Base-by-base conservation (phyloP, 176 grass and related monocot genomes). In the Eleusine coracana region DNA sequence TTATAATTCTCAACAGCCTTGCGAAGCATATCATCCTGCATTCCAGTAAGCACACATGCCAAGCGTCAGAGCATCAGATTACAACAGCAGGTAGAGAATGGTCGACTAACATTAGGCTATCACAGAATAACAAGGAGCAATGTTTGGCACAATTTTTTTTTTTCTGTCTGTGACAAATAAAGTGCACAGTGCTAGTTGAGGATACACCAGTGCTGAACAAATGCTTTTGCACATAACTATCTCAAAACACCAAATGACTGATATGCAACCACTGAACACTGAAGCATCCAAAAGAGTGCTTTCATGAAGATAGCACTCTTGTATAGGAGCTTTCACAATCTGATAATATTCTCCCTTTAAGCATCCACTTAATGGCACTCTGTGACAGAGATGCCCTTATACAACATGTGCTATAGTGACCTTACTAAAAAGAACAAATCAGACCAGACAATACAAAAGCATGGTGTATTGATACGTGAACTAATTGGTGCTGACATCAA, bases 1-100 rank as follows among this genome's bases (percentile, higher is more conserved):
- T 94, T 93, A 65, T 91, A 84, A 36, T 64, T 84, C 63, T 97
- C 87, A 74, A 97, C 92, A 66, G 94, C 94, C 75, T 80, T 90
- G 66, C 42, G 81, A 39, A 97, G 84, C 82, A 94, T 90, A 54
- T 81, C 80, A 78, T 97, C 94, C 94, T 97, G 82, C 73, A 93
- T 64, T 85, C 63, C 62, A 79, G 76, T 80, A 92, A 92, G 71
- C 73, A 76, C 70, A 80, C 10, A 68, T 75, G 64, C 23, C 44
- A 46, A 15, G 52, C 45, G 76, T 81, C 51, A 75, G 44, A 89
- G 16, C 18, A 82, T 81, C 66, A 75, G 44, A 92, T 17, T 23
- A 84, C 14, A 76, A 6, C 17, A 69, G 61, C 55, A 81, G 2
- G 56, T 54, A 71, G 70, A 77, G 23, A 51, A 80, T 25, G 29